Evolutionary conservation across 805 yeast species (phyloP).

Genomic region (Scheffersomyces ergatensis): DNA sequence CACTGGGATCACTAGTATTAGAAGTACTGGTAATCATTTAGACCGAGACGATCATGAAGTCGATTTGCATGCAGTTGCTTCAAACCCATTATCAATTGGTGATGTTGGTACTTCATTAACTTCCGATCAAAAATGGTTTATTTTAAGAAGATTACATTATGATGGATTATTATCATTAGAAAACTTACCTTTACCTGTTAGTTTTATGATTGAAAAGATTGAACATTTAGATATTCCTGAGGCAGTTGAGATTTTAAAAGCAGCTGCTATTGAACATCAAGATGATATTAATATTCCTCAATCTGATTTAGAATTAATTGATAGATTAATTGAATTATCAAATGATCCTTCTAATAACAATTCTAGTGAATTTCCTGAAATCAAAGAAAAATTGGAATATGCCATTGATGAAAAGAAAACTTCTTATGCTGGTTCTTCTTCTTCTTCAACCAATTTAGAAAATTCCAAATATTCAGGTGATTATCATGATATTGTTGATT

Average conservation of each 20-base stretch:
- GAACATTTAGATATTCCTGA: constrained; percentile 14
- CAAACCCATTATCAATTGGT: constrained; percentile 18
- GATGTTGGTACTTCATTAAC: no score
- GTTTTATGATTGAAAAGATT: constrained; percentile 27
- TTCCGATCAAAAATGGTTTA: constrained; percentile 13
- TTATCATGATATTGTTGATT: no score
- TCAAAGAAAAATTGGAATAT: no score
- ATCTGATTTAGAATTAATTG: constrained; percentile 21
- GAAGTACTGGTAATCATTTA: constrained; percentile 6
- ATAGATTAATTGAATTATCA: no score
- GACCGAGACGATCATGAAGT: constrained; percentile 12
- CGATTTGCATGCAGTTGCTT: constrained; percentile 12
- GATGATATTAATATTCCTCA: constrained; percentile 32
- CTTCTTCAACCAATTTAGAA: no score
- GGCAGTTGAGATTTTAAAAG: constrained; percentile 24
- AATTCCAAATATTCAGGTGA: no score
- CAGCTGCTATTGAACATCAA: constrained; percentile 21
- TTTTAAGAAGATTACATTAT: constrained; percentile 20
- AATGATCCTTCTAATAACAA: no score
- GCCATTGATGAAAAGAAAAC: no score
- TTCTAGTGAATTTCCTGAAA: no score
- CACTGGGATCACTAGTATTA: constrained; percentile 6
- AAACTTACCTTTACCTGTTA: constrained; percentile 24
- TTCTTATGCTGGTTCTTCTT: no score
- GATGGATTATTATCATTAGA: constrained; percentile 22